These are phyloP conservation scores for Dioscorea cayenensis DNA, from an alignment of 116 monocot species.

Conservation along the genomic window DNA sequence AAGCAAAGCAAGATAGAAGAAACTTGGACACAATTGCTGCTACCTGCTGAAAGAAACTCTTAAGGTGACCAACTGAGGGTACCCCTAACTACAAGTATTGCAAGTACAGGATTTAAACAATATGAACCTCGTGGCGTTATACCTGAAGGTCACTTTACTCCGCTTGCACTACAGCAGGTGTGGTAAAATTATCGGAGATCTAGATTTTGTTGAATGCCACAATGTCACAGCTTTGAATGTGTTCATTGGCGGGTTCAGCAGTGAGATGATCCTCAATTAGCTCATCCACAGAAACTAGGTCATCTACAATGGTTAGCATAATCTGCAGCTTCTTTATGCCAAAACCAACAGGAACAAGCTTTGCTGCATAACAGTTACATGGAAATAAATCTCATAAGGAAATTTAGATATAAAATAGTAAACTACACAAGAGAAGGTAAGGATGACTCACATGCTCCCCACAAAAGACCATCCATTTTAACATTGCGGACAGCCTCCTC, in stretches of 20 bases:
- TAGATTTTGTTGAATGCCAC: slow-evolving; percentile 82
- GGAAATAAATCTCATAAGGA: not conserved
- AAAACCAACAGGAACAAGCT: slow-evolving; percentile 62
- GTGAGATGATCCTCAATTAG: slow-evolving; percentile 63
- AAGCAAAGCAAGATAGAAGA: no score
- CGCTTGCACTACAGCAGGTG: no score
- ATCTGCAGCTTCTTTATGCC: slow-evolving; percentile 74
- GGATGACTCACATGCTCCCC: slow-evolving; percentile 48
- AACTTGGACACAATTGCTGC: no score
- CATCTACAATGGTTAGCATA: slow-evolving; percentile 71
- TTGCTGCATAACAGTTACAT: slow-evolving; percentile 27
- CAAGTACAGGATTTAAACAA: no score
- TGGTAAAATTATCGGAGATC: not conserved
- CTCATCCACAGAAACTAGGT: slow-evolving; percentile 55
- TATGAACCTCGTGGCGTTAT: no score
- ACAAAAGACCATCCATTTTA: slow-evolving; percentile 44
- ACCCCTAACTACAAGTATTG: no score
- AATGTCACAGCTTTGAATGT: slow-evolving; percentile 75
- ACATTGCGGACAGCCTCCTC: slow-evolving; percentile 58
- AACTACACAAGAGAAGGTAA: not conserved
- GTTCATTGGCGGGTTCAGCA: slow-evolving; percentile 46
- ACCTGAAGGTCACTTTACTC: no score
- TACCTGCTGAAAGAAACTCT: no score
- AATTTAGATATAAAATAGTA: not conserved
- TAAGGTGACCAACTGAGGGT: no score